Percentiles rank a stretch among this genome's conserved stretches.
These are phyloP conservation scores for Cutaneotrichosporon sp. DNA, from an alignment of 1,284 basidiomycete species.

Conservation along the genomic window DNA sequence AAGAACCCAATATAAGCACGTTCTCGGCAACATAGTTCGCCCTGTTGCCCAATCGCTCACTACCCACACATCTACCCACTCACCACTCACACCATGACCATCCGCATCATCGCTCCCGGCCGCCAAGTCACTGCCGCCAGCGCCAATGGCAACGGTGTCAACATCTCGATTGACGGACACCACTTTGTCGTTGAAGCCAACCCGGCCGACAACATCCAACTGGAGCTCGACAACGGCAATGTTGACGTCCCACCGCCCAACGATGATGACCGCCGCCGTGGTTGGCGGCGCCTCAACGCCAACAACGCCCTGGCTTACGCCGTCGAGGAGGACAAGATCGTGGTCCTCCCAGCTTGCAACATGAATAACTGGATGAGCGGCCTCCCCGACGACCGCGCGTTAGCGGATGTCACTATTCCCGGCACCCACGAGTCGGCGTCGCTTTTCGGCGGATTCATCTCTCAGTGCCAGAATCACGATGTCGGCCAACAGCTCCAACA, in stretches of 20 bases:
- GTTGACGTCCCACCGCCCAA: conserved; percentile 8
- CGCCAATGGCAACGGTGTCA: conserved; percentile 20
- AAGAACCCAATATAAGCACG: not conserved
- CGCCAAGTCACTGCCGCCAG: conserved; percentile 16
- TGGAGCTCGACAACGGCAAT: conserved; percentile 14
- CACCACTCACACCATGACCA: conserved; percentile 12
- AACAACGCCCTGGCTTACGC: conserved; percentile 16
- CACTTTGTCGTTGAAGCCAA: conserved; percentile 13
- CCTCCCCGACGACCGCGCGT: conserved; percentile 23
- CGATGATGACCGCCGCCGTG: conserved; percentile 16
- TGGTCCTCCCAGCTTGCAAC: conserved; percentile 16
- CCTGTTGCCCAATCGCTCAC: not conserved
- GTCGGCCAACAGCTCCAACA: conserved; percentile 48
- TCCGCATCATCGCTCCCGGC: conserved; percentile 19
- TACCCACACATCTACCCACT: not conserved
- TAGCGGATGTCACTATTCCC: conserved; percentile 23
- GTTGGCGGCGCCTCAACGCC: conserved; percentile 23
- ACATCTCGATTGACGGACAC: conserved; percentile 20
- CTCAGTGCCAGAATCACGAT: conserved; percentile 50
- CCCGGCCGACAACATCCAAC: conserved; percentile 11
- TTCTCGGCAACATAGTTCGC: not conserved
- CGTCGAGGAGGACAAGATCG: conserved; percentile 21
- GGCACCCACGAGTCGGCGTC: conserved; percentile 24
- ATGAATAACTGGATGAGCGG: conserved; percentile 16
- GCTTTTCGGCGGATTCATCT: conserved; percentile 32